Evolutionary conservation across 148 eudicot species (phyloP), one percentile per base, ranked within the genome.

Genomic region (Beta vulgaris): DNA sequence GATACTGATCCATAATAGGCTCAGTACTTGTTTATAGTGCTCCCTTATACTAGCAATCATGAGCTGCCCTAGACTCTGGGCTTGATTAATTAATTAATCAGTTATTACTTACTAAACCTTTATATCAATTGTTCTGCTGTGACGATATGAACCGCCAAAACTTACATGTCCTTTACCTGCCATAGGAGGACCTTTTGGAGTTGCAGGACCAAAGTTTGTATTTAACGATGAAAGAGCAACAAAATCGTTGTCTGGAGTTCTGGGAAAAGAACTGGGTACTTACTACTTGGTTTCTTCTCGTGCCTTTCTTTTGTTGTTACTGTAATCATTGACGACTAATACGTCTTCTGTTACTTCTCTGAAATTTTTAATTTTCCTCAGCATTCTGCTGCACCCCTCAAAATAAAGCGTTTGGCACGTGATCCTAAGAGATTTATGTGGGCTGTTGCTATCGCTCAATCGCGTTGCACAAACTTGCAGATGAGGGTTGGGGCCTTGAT

Each of bases 201-300:
- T 87, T 95, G 76, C 99, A 95, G 78, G 96, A 95, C 80, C 79
- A 84, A 51, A 74, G 80, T 60, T 88, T 95, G 83, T 92, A 91
- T 79, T 86, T 83, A 60, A 66, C 80, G 37, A 85, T 92, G 86
- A 86, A 76, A 81, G 88, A 79, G 65, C 91, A 95, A 68, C 90
- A 89, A 79, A 76, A 28, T 12, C 88, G 99, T 71, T 97, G 88
- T 60, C 76, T 86, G 34, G 97, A 95, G 74, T 95, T 95, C 80
- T 95, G 99, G 99, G 94, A 92, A 82, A 95, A 84, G 81, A 95
- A 92, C 80, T 95, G 99, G 99, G 99, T 95, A 89, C 68, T n/a
- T 77, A 97, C 97, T 95, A 89, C 68, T n/a, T 77, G 48, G 13
- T 28, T 73, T 66, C 29, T 48, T 67, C 73, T 76, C 57, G 31